Conservation (phyloP, 2,329 filamentous ascomycete genomes). For the Capronia epimyces region DNA sequence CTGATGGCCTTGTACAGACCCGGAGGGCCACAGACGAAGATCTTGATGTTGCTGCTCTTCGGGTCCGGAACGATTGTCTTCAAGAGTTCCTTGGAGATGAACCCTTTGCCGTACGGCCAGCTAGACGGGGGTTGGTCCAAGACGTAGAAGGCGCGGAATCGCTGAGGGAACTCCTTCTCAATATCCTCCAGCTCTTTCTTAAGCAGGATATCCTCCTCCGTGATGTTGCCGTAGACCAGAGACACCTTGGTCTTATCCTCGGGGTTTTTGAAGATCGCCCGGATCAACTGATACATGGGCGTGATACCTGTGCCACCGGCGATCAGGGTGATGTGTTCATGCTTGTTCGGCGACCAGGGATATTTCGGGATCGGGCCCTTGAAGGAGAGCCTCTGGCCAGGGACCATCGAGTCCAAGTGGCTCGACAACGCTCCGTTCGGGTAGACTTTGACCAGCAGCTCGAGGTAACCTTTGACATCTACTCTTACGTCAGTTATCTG, state of each 20-base stretch:
- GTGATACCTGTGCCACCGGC: conserved; percentile 97
- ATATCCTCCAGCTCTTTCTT: conserved; percentile 78
- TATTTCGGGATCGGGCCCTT: conserved; percentile 97
- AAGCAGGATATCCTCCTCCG: conserved; percentile 84
- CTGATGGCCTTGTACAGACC: conserved; percentile 90
- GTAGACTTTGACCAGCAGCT: conserved; percentile 90
- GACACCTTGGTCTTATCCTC: conserved; percentile 97
- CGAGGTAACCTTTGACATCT: conserved; percentile 74
- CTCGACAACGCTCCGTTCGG: conserved; percentile 84
- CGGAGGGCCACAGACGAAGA: conserved; percentile 93
- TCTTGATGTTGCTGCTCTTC: conserved; percentile 85
- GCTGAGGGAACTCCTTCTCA: conserved; percentile 91
- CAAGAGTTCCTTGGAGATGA: conserved; percentile 82
- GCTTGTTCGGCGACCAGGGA: conserved; percentile 83
- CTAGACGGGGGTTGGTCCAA: conserved; percentile 76
- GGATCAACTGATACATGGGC: conserved; percentile 92
- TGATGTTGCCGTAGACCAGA: conserved; percentile 84
- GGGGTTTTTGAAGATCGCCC: conserved; percentile 91
- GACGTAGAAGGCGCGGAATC: conserved; percentile 92
- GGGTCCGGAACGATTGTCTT: conserved; percentile 94
- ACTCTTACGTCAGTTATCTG: conserved; percentile 8
- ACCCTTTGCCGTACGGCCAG: conserved; percentile 73
- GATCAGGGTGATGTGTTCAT: conserved; percentile 64
- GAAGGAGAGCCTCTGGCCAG: conserved; percentile 78
- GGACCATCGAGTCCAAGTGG: conserved; percentile 75